Evolutionary conservation across 768 basidiomycete species (phyloP).

Genomic region (Leccinum olivaceopallidum): DNA sequence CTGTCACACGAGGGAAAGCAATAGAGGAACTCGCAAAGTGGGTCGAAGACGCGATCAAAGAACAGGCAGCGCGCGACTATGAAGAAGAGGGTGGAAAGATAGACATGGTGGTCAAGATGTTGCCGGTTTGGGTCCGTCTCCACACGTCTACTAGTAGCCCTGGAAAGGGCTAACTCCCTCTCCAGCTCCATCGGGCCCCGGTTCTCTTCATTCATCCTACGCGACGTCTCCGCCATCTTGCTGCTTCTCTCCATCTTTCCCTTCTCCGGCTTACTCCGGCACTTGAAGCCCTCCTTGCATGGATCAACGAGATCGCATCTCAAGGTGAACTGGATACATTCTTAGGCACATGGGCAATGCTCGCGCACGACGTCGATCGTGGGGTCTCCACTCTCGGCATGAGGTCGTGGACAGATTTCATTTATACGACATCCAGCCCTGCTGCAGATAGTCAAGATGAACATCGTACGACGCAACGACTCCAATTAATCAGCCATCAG

Average conservation of each 20-base stretch:
- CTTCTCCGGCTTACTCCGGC: slow-evolving; percentile 58
- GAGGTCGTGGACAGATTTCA: slow-evolving; percentile 52
- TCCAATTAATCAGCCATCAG: slow-evolving; percentile 27
- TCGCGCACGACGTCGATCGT: slow-evolving; percentile 71
- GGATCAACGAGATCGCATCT: slow-evolving; percentile 49
- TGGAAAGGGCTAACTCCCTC: slow-evolving; percentile 7
- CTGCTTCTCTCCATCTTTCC: slow-evolving; percentile 60
- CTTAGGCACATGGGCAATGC: slow-evolving; percentile 73
- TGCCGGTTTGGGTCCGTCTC: slow-evolving; percentile 87
- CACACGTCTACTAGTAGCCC: slow-evolving; percentile 1
- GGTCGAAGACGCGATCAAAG: slow-evolving; percentile 54
- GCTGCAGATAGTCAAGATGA: slow-evolving; percentile 6
- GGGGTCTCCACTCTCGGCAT: slow-evolving; percentile 51
- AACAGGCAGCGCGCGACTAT: slow-evolving; percentile 40
- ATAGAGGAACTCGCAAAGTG: slow-evolving; percentile 79
- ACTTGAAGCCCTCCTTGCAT: slow-evolving; percentile 49
- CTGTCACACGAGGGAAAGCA: slow-evolving; percentile 78
- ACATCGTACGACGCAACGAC: background rate
- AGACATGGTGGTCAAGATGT: slow-evolving; percentile 50
- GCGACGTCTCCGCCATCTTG: slow-evolving; percentile 66
- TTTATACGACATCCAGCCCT: slow-evolving; percentile 15
- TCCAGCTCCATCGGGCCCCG: slow-evolving; percentile 84
- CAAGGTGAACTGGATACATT: slow-evolving; percentile 54
- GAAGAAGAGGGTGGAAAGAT: slow-evolving; percentile 20
- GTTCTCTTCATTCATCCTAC: slow-evolving; percentile 79